phyloP scores from a whole-genome alignment of 208 protist genomes.

The Angomonas ambiguus region DNA sequence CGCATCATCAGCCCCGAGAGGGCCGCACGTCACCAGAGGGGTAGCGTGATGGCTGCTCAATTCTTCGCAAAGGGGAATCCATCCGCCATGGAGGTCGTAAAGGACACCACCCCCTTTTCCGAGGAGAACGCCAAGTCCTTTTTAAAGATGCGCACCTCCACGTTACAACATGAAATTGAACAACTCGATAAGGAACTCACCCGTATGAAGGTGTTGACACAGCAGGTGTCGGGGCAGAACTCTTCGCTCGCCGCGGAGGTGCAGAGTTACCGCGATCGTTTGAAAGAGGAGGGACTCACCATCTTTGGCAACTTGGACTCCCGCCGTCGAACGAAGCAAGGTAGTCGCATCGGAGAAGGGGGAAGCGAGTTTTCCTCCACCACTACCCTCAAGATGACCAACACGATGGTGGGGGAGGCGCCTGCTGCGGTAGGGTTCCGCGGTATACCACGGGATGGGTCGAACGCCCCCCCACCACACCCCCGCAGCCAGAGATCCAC shows the following conservation, averaged over 20 bases:
- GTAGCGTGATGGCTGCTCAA: not conserved
- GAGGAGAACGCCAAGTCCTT: not conserved
- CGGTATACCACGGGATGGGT: not conserved
- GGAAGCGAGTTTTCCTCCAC: not conserved
- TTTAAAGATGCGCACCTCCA: not conserved
- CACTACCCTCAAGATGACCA: too few relatives aligned
- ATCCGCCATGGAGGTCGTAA: not conserved
- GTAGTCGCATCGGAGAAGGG: not conserved
- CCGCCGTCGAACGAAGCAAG: not conserved
- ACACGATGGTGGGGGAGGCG: too few relatives aligned
- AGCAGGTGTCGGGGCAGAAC: constrained; percentile 54
- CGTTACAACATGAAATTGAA: constrained; percentile 43
- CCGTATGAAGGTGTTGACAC: constrained; percentile 34
- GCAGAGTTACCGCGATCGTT: constrained; percentile 39
- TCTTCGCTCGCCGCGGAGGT: constrained; percentile 43
- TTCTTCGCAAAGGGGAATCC: not conserved
- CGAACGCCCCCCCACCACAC: not conserved
- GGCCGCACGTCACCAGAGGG: not conserved
- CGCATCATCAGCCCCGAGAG: not conserved
- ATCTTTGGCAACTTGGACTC: constrained; percentile 46
- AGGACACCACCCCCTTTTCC: not conserved
- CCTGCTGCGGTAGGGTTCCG: too few relatives aligned
- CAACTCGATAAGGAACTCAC: constrained; percentile 50
- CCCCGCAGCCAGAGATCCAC: too few relatives aligned
- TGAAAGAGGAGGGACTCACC: constrained; percentile 43